A percentile compares a stretch with the other conserved stretches of the same genome.
Conservation (phyloP, 495 filamentous ascomycete species). For the Endocarpon pusillum region DNA sequence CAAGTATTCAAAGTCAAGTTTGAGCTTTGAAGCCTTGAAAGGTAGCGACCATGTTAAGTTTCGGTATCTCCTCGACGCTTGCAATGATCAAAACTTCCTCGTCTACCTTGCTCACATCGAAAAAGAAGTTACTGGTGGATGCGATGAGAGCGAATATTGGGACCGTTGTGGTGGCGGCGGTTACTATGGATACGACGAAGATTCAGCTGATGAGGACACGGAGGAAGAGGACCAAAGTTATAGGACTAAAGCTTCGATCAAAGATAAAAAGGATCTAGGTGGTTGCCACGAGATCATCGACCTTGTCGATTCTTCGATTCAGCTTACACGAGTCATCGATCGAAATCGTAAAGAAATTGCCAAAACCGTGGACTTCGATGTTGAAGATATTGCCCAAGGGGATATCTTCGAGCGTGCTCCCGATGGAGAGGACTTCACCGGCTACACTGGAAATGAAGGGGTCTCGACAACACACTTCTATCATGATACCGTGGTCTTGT, state of each 20-base stretch:
- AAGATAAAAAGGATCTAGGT: too few species aligned
- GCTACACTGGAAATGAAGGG: constrained; percentile 22
- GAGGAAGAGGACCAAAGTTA: too few species aligned
- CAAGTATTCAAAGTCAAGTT: constrained; percentile 27
- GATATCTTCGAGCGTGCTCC: constrained; percentile 17
- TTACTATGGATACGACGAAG: too few species aligned
- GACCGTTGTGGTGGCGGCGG: too few species aligned
- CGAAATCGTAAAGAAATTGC: background rate
- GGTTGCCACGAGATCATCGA: too few species aligned
- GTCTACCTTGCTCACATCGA: constrained; percentile 23
- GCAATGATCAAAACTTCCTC: constrained; percentile 15
- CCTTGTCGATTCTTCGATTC: background rate
- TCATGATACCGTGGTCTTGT: constrained; percentile 19
- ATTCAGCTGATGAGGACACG: too few species aligned
- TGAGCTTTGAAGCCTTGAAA: constrained; percentile 24
- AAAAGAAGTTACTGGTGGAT: constrained; percentile 15
- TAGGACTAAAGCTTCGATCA: too few species aligned
- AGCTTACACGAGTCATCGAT: constrained; percentile 2
- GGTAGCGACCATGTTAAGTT: constrained; percentile 17
- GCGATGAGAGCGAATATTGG: too few species aligned
- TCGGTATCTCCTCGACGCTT: constrained; percentile 15
- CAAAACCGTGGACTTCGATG: constrained; percentile 8
- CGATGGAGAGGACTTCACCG: constrained; percentile 20
- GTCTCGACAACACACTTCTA: constrained; percentile 18
- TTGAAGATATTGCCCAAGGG: constrained; percentile 16